Conservation (phyloP, 108 stramenopile species). For the Skeletonema potamos region DNA sequence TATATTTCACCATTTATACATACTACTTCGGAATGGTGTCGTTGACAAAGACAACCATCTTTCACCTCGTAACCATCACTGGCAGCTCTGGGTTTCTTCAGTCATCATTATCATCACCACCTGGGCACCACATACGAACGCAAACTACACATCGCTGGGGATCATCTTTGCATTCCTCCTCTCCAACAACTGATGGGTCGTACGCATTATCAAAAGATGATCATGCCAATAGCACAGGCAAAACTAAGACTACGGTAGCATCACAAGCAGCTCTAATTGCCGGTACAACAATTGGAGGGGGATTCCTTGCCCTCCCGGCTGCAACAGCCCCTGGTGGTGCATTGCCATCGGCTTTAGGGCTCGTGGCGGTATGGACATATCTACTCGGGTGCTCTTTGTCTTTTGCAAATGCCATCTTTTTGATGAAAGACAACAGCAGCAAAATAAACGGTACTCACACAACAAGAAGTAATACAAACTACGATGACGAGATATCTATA, state of each 20-base stretch:
- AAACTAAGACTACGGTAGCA: slow-evolving; percentile 7
- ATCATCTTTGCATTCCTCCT: not conserved
- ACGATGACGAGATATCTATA: slow-evolving; percentile 6
- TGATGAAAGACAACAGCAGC: not conserved
- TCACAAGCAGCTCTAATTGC: slow-evolving; percentile 35
- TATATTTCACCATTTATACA: too few relatives aligned
- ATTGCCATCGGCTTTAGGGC: slow-evolving; percentile 24
- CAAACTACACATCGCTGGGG: not conserved
- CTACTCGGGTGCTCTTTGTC: slow-evolving; percentile 19
- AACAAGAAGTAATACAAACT: not conserved
- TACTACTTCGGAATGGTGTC: not conserved
- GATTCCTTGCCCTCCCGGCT: slow-evolving; percentile 32
- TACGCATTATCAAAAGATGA: not conserved
- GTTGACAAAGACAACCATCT: not conserved
- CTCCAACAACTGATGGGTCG: not conserved
- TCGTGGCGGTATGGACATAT: slow-evolving; percentile 22
- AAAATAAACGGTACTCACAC: not conserved
- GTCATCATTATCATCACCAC: not conserved
- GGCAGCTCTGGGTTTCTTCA: not conserved
- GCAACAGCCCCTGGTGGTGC: slow-evolving; percentile 33
- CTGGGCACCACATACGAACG: not conserved
- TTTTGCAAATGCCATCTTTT: slow-evolving; percentile 28
- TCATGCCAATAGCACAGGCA: too few relatives aligned
- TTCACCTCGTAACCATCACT: not conserved
- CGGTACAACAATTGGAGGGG: slow-evolving; percentile 40